phyloP scores from a whole-genome alignment of 192 early-diverging fungal species.

The Chytriomyces sp. region DNA sequence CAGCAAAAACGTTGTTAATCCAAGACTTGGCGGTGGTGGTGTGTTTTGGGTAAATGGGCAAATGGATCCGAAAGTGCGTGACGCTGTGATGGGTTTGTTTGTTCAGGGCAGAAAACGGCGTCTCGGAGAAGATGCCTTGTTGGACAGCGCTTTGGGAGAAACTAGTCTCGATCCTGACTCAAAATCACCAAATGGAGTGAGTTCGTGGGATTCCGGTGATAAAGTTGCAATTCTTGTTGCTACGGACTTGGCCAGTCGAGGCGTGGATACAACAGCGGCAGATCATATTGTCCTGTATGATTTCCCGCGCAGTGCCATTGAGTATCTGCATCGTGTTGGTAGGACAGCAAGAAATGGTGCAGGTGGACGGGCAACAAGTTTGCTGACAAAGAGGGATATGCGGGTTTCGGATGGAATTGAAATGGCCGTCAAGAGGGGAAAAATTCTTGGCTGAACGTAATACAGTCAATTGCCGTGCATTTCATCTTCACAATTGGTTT shows the following conservation, averaged over 20 bases:
- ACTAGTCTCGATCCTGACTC: background rate
- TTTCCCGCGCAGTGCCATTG: slow-evolving; percentile 86
- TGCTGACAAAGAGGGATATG: slow-evolving; percentile 77
- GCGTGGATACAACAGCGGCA: slow-evolving; percentile 86
- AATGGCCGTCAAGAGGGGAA: background rate
- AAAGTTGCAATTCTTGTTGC: slow-evolving; percentile 70
- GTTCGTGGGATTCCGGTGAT: background rate
- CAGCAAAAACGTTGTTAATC: slow-evolving; percentile 18
- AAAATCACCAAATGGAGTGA: background rate
- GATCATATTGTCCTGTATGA: slow-evolving; percentile 90
- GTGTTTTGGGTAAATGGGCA: slow-evolving; percentile 26
- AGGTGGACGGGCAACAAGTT: slow-evolving; percentile 77
- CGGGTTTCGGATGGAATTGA: slow-evolving; percentile 56
- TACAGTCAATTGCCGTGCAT: no score
- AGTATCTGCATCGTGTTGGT: slow-evolving; percentile 92
- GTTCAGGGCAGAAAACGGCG: background rate
- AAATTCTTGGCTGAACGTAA: slow-evolving; percentile 10
- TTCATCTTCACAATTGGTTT: no score
- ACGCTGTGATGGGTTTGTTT: slow-evolving; percentile 20
- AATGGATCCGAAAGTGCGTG: slow-evolving; percentile 18
- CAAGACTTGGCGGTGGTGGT: background rate
- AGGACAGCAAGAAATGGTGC: slow-evolving; percentile 85
- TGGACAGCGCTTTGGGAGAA: slow-evolving; percentile 2
- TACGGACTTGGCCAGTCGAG: slow-evolving; percentile 90
- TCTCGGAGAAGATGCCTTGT: background rate